Conservation (phyloP, 352 stramenopile genomes). For the Phytopythium sindhum region DNA sequence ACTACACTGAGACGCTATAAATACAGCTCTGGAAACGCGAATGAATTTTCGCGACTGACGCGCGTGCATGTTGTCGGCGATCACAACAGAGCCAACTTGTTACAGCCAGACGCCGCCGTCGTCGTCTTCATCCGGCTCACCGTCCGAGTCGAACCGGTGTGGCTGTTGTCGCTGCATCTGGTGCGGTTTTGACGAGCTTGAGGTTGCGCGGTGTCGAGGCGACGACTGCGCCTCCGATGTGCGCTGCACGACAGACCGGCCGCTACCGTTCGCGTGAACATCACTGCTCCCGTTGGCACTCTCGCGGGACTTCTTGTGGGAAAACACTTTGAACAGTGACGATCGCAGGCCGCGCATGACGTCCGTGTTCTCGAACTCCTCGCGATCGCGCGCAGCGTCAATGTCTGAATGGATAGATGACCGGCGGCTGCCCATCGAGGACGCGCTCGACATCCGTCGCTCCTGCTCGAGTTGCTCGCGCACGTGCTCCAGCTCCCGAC, state of each 20-base stretch:
- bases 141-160: constrained; percentile 18
- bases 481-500: constrained; percentile 46
- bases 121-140: constrained; percentile 33
- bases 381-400: constrained; percentile 15
- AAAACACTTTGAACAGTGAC: constrained; percentile 33
- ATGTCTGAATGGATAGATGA: constrained; percentile 32
- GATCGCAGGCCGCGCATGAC: constrained; percentile 34
- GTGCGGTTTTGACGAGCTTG: background rate
- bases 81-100: background rate
- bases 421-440: constrained; percentile 21
- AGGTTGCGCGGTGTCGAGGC: constrained; percentile 14
- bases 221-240: constrained; percentile 26
- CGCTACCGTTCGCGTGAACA: background rate
- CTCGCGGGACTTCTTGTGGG: constrained; percentile 8
- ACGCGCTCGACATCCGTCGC: constrained; percentile 30
- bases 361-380: constrained; percentile 29
- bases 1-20: background rate
- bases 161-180: constrained; percentile 9
- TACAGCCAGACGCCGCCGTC: constrained; percentile 64
- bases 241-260: constrained; percentile 12
- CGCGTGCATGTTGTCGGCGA: too few relatives aligned
- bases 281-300: constrained; percentile 10
- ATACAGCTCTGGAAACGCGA: background rate
- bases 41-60: background rate
- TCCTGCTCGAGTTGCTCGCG: constrained; percentile 52